A percentile compares a stretch with the other conserved stretches of the same genome.
phyloP scores from a whole-genome alignment of 2,329 filamentous ascomycete species.

The Zasmidium citrigriseum region DNA sequence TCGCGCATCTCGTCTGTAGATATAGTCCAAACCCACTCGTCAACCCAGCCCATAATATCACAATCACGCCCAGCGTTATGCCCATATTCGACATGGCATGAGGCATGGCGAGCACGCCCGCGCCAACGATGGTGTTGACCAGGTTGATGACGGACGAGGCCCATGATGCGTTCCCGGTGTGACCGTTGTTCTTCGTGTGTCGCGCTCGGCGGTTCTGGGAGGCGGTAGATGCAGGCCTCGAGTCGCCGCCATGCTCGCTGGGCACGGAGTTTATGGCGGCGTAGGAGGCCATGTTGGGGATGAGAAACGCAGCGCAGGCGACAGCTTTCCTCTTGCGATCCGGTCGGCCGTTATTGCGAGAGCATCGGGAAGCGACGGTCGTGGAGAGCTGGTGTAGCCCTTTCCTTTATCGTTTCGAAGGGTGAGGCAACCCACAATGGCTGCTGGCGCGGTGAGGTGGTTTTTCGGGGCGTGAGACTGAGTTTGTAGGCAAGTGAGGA shows the following conservation, averaged over 20 bases:
- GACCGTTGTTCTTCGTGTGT: constrained; percentile 69
- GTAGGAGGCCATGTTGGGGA: constrained; percentile 46
- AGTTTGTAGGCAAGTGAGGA: neutral
- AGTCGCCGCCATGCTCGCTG: constrained; percentile 37
- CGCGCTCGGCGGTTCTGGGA: constrained; percentile 55
- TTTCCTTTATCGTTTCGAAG: neutral
- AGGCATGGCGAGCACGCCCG: constrained; percentile 94
- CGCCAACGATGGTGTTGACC: constrained; percentile 94
- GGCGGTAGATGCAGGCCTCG: constrained; percentile 43
- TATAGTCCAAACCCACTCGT: constrained; percentile 93
- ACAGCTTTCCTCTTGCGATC: neutral
- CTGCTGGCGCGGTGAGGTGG: neutral
- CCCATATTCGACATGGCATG: constrained; percentile 94
- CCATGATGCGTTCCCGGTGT: constrained; percentile 77
- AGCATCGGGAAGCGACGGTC: neutral
- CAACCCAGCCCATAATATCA: constrained; percentile 88
- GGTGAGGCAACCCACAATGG: neutral
- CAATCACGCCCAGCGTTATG: constrained; percentile 76
- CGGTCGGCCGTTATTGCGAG: neutral
- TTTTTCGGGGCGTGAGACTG: neutral
- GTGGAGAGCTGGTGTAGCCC: neutral
- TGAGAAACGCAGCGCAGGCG: neutral
- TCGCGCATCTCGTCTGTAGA: constrained; percentile 87
- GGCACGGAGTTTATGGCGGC: constrained; percentile 44
- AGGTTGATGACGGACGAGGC: constrained; percentile 91